phyloP scores from a whole-genome alignment of 1,139 yeast genomes.

The Hyphopichia buzzinii region DNA sequence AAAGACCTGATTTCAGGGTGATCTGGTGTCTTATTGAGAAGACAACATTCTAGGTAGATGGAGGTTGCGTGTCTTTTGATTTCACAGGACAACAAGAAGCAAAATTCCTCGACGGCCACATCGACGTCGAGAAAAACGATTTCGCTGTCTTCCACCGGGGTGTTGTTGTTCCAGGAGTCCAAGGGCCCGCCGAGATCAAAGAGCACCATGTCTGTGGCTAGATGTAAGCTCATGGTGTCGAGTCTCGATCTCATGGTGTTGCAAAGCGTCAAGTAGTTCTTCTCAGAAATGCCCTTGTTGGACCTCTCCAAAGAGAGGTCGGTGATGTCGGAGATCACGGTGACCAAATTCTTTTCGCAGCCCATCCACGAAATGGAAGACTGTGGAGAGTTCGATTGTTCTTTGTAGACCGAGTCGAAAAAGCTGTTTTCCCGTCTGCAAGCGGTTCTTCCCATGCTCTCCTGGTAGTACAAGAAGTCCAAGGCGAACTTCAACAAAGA shows the following conservation, averaged over 20 bases:
- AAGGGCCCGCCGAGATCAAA: slow-evolving; percentile 4
- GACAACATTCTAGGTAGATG: slow-evolving; percentile 27
- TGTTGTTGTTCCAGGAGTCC: slow-evolving; percentile 1
- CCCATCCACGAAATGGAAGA: slow-evolving; percentile 24
- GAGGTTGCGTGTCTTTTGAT: slow-evolving; percentile 22
- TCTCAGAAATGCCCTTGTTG: slow-evolving; percentile 13
- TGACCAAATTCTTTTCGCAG: slow-evolving; percentile 25
- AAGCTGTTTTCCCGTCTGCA: slow-evolving; percentile 28
- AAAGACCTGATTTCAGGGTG: slow-evolving; percentile 13
- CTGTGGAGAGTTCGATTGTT: slow-evolving; percentile 2
- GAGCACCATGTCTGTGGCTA: slow-evolving; percentile 3
- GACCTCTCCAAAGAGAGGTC: slow-evolving; percentile 31
- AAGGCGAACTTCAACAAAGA: slow-evolving; percentile 23
- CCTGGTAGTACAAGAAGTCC: slow-evolving; percentile 30
- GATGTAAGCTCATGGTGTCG: slow-evolving; percentile 10
- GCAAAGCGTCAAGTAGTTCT: slow-evolving; percentile 14
- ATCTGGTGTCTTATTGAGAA: slow-evolving; percentile 18
- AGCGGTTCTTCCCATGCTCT: slow-evolving; percentile 33
- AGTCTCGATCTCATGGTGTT: slow-evolving; percentile 12
- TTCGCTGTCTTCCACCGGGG: slow-evolving; percentile 9
- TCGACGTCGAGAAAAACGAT: slow-evolving; percentile 9
- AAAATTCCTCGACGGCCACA: slow-evolving; percentile 20
- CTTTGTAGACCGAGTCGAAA: slow-evolving; percentile 17
- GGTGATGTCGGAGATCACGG: slow-evolving; percentile 32
- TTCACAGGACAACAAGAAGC: slow-evolving; percentile 27